Evolutionary conservation across 2,329 filamentous ascomycete species (phyloP).

Genomic region (Sporothrix pseudoabietina): DNA sequence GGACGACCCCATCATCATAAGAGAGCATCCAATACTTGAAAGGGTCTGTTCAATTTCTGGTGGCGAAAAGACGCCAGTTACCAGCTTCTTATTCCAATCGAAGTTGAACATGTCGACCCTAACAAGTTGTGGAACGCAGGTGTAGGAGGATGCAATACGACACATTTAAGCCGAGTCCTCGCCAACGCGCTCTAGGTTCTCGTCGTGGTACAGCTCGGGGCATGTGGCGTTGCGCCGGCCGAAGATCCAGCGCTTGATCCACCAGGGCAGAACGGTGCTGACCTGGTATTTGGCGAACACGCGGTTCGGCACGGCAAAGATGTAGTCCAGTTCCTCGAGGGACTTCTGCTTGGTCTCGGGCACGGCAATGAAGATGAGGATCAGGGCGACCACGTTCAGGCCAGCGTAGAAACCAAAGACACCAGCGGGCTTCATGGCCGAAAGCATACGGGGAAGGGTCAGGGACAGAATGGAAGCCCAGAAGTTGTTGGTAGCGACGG

Average conservation of each 20-base stretch:
- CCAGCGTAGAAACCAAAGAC: conserved; percentile 59
- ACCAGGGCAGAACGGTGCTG: conserved; percentile 40
- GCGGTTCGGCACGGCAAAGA: conserved; percentile 62
- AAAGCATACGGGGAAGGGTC: conserved; percentile 47
- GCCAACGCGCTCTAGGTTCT: conserved; percentile 20
- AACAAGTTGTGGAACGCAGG: background rate
- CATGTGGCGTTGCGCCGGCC: conserved; percentile 23
- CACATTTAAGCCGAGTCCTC: background rate
- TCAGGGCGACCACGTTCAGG: conserved; percentile 59
- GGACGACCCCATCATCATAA: background rate
- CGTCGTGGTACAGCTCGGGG: conserved; percentile 31
- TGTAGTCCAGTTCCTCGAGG: conserved; percentile 61
- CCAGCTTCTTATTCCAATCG: background rate
- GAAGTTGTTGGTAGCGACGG: conserved; percentile 32
- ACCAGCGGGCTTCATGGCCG: conserved; percentile 39
- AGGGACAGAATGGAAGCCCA: conserved; percentile 38
- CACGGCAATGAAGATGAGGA: conserved; percentile 59
- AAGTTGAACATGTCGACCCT: too few relatives aligned
- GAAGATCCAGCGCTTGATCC: conserved; percentile 30
- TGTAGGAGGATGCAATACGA: too few relatives aligned
- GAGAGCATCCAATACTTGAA: background rate
- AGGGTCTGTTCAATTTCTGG: too few relatives aligned
- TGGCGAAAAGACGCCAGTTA: too few relatives aligned
- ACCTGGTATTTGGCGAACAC: conserved; percentile 27
- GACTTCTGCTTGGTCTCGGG: conserved; percentile 64